Conservation (phyloP, 2,329 filamentous ascomycete genomes). For the Dothideomycetes sp. region DNA sequence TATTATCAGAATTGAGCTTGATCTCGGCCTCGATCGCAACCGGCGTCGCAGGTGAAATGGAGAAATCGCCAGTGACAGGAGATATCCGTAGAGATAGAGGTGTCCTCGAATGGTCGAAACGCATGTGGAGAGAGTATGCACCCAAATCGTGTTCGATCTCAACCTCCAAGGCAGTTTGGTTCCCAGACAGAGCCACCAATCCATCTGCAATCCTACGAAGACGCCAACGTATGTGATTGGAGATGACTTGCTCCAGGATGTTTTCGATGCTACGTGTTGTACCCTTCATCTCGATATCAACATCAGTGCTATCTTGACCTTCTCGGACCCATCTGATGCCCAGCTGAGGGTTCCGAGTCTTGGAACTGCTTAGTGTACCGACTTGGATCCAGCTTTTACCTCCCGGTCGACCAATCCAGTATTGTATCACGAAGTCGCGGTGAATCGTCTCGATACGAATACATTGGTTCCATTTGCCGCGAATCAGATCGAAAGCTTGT, state of each 20-base stretch:
- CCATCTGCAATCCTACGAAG: constrained; percentile 55
- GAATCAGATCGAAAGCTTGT: constrained; percentile 62
- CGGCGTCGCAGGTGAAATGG: constrained; percentile 48
- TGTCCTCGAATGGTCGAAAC: constrained; percentile 52
- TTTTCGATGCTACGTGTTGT: constrained; percentile 60
- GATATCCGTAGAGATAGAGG: constrained; percentile 56
- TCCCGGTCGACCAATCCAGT: constrained; percentile 65
- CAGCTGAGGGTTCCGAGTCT: constrained; percentile 28
- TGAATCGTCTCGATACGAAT: constrained; percentile 70
- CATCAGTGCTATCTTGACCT: constrained; percentile 59
- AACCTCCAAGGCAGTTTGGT: constrained; percentile 47
- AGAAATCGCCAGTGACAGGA: constrained; percentile 65
- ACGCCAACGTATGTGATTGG: constrained; percentile 61
- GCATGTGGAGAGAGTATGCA: constrained; percentile 56
- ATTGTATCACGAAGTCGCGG: constrained; percentile 75
- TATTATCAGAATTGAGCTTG: constrained; percentile 52
- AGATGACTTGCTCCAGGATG: constrained; percentile 64
- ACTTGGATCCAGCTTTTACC: constrained; percentile 87
- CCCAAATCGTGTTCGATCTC: constrained; percentile 50
- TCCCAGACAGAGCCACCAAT: constrained; percentile 46
- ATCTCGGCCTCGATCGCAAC: constrained; percentile 43
- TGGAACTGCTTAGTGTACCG: constrained; percentile 58
- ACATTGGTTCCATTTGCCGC: constrained; percentile 65
- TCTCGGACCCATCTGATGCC: constrained; percentile 75
- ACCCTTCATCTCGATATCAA: constrained; percentile 56